Evolutionary conservation across 495 filamentous ascomycete genomes (phyloP).

Genomic region (Xylaria curta): DNA sequence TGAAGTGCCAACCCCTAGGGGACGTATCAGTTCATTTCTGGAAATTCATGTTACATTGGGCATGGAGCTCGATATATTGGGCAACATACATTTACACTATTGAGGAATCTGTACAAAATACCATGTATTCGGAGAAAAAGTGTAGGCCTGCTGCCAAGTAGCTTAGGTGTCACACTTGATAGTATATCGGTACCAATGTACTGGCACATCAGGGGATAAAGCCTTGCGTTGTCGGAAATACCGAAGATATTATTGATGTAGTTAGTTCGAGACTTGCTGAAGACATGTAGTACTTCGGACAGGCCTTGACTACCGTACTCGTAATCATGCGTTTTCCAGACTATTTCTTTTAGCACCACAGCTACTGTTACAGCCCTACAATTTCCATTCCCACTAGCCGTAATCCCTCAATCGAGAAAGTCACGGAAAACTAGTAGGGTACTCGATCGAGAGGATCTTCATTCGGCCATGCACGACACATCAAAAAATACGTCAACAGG

Average conservation of each 20-base stretch:
- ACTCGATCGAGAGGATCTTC: background rate
- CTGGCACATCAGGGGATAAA: too few relatives aligned
- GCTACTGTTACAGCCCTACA: background rate
- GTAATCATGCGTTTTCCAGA: background rate
- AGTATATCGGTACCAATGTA: background rate
- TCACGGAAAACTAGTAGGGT: background rate
- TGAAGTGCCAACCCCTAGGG: background rate
- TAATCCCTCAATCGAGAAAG: background rate
- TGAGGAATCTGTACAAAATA: background rate
- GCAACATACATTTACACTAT: background rate
- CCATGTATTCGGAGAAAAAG: background rate
- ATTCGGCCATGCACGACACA: background rate
- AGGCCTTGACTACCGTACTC: background rate
- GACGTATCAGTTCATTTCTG: background rate
- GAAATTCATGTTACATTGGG: background rate
- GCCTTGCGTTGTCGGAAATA: background rate
- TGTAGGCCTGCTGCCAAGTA: background rate
- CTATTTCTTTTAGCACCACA: background rate
- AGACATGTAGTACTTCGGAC: background rate
- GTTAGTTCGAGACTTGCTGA: background rate
- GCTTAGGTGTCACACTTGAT: background rate
- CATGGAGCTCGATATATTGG: background rate
- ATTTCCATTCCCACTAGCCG: background rate
- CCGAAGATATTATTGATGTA: background rate
- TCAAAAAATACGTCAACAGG: background rate